A percentile compares a stretch with the other conserved stretches of the same genome.
These are phyloP conservation scores for Dictyostelium firmibasis DNA, from an alignment of 78 protist genomes.

Conservation along the genomic window DNA sequence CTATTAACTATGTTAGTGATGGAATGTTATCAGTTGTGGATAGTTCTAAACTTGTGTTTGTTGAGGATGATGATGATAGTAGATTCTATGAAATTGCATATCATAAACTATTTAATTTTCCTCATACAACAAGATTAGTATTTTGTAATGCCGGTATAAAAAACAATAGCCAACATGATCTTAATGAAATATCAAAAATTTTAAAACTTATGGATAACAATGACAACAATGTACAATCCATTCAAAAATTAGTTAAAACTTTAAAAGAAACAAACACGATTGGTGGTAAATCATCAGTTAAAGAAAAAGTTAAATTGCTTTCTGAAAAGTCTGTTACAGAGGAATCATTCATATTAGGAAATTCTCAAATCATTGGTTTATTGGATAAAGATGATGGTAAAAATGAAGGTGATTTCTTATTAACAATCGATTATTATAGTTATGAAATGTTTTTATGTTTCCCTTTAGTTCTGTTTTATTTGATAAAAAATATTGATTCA, in stretches of 20 bases:
- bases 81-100: background rate
- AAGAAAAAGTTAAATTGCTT: background rate
- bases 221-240: background rate
- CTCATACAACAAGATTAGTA: background rate
- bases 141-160: background rate
- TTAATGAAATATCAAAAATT: background rate
- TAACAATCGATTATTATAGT: background rate
- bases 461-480: background rate
- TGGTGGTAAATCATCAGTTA: background rate
- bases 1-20: background rate
- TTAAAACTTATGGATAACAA: background rate
- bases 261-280: background rate
- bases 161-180: background rate
- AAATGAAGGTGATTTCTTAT: background rate
- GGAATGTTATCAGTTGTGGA: constrained; percentile 4
- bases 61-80: background rate
- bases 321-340: background rate
- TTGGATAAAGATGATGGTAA: background rate
- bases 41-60: background rate
- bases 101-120: background rate
- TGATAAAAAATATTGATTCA: background rate
- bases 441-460: background rate
- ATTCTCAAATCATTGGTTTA: background rate
- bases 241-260: background rate
- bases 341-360: background rate